Evolutionary conservation across 2,329 filamentous ascomycete genomes (phyloP).

Genomic region (Aspergillus sp.): DNA sequence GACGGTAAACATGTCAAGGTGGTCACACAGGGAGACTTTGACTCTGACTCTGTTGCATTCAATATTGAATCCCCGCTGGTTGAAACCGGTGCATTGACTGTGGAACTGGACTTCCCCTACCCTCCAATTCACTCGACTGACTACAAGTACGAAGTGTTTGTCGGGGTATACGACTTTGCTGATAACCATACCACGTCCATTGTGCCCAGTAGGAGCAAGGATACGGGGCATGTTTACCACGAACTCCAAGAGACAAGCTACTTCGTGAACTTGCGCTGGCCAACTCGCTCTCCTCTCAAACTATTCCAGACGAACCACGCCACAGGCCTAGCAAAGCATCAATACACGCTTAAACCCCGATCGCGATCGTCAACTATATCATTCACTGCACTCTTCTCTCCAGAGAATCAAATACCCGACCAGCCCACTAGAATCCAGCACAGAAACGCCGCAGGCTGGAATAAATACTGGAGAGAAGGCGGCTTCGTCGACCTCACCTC

Average conservation of each 20-base stretch:
- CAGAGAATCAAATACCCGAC: background rate
- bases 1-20: slow-evolving; percentile 8
- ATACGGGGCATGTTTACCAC: slow-evolving; percentile 10
- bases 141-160: slow-evolving; percentile 19
- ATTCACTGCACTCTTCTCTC: slow-evolving; percentile 14
- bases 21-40: slow-evolving; percentile 13
- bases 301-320: background rate
- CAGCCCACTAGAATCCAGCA: background rate
- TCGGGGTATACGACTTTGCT: slow-evolving; percentile 12
- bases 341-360: slow-evolving; percentile 2
- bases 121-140: slow-evolving; percentile 15
- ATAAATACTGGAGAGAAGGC: slow-evolving; percentile 13
- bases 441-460: slow-evolving; percentile 5
- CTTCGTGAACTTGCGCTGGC: slow-evolving; percentile 12
- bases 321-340: slow-evolving; percentile 1
- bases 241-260: slow-evolving; percentile 15
- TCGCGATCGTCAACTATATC: background rate
- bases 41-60: slow-evolving; percentile 10
- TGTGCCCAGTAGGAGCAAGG: background rate
- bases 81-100: slow-evolving; percentile 3
- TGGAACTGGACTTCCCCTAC: slow-evolving; percentile 16
- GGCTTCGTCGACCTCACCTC: slow-evolving; percentile 16
- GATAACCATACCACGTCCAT: slow-evolving; percentile 12
- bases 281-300: background rate
- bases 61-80: slow-evolving; percentile 5